Base-by-base conservation (phyloP, 2,329 filamentous ascomycete genomes). In the Nannizziopsis barbatae region DNA sequence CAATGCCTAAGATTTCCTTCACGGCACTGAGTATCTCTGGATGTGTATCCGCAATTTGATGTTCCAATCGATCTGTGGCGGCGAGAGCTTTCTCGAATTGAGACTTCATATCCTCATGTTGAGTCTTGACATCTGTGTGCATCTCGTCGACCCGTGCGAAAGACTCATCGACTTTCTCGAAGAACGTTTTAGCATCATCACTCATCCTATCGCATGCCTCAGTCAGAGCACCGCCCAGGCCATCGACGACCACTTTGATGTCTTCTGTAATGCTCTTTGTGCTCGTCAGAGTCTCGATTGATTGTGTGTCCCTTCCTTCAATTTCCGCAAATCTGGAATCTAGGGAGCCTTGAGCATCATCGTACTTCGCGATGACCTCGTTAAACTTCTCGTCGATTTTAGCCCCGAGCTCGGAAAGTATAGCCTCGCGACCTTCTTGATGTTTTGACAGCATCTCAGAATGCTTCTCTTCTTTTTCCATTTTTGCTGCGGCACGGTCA, bases 11-110 rank as follows among this genome's bases (percentile, higher is more conserved):
- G n/a, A 96, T 80, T 58, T 95, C 86, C 58, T 87, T 84, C 55
- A 98, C 79, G 0, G 85, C 79, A 46, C 90, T 82, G 50, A 95
- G 76, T 55, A 96, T 84, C 67, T 93, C 84, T 1, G 92, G 92
- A 57, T 95, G 84, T 55, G 84, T 83, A 62, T 95, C 88, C 7
- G 77, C 77, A 27, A 94, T 76, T 50, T 92, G 81, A 51, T 76
- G 83, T 60, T 93, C 84, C 1, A 96, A 71, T 18, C 79, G 80
- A 56, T 85, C 82, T 12, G 95, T 80, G 6, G 79, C 79, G 49
- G 76, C 76, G 33, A 88, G 71, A 9, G 86, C 80, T 60, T 87
- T 83, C 57, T 83, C 78, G 47, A 95, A 75, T 56, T 93, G 82
- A 32, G 88, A 84, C 6, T 86, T 81, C 8, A 89, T 93, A 56